Conservation (phyloP, 75 land plant genomes). For the Isoetes taiwanensis region DNA sequence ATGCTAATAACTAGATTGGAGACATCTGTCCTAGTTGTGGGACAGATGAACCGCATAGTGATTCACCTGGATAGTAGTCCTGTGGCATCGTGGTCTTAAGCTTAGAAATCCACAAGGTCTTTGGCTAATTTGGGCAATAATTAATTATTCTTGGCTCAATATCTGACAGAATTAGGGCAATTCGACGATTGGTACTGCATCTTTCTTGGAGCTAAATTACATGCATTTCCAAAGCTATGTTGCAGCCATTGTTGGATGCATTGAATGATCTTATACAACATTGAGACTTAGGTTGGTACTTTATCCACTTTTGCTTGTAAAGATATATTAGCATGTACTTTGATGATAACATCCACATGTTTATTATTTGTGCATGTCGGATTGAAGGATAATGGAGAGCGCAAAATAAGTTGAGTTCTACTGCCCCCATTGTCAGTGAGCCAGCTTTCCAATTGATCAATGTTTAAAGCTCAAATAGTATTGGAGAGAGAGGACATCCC, state of each 20-base stretch:
- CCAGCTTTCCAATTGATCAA: no score
- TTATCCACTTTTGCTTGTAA: no score
- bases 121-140: neutral
- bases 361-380: no score
- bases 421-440: no score
- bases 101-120: conserved; percentile 92
- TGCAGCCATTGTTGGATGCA: conserved; percentile 55
- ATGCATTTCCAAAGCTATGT: conserved; percentile 52
- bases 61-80: conserved; percentile 58
- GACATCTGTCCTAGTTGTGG: no score
- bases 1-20: no score
- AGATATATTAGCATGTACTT: no score
- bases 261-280: conserved; percentile 85
- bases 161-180: conserved; percentile 28
- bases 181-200: conserved; percentile 79
- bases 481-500: no score
- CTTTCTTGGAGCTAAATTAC: conserved; percentile 60
- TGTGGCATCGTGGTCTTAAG: conserved; percentile 76
- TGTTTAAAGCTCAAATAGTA: no score
- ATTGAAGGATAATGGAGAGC: no score
- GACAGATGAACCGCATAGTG: conserved; percentile 12
- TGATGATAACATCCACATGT: no score
- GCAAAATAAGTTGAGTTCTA: no score
- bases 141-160: neutral
- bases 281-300: conserved; percentile 77